These are phyloP conservation scores for Astragalus membranaceus DNA, from an alignment of 306 rosid species.

Conservation along the genomic window DNA sequence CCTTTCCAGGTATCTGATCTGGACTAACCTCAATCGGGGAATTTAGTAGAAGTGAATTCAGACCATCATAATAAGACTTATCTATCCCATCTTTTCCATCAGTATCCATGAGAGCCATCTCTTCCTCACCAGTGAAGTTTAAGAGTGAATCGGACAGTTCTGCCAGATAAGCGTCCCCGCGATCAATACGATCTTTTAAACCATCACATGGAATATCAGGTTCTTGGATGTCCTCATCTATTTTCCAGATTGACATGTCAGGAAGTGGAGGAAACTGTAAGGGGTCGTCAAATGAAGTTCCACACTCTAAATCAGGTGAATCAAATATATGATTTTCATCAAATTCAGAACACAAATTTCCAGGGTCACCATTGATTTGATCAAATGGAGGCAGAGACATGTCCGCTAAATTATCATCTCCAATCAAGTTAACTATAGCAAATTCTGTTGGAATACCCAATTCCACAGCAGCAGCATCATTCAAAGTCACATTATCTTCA, in stretches of 20 bases:
- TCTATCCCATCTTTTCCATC: conserved; percentile 64
- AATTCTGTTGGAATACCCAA: conserved; percentile 35
- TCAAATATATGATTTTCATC: conserved; percentile 44
- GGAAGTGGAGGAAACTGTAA: conserved; percentile 59
- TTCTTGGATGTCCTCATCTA: conserved; percentile 32
- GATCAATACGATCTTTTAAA: conserved; percentile 38
- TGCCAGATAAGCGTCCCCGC: conserved; percentile 59
- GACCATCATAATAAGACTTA: conserved; percentile 72
- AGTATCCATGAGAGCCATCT: conserved; percentile 50
- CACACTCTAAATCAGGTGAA: conserved; percentile 59
- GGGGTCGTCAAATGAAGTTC: conserved; percentile 53
- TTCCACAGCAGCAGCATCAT: conserved; percentile 35
- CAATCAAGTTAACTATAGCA: conserved; percentile 37
- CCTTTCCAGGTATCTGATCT: conserved; percentile 28
- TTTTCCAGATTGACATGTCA: conserved; percentile 58
- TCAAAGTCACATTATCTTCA: conserved; percentile 34
- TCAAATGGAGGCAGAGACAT: conserved; percentile 39
- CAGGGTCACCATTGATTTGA: conserved; percentile 41
- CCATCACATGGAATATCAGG: conserved; percentile 32
- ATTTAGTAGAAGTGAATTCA: conserved; percentile 70
- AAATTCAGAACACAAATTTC: conserved; percentile 48
- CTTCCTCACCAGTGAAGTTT: conserved; percentile 78
- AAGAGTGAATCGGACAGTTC: conserved; percentile 76
- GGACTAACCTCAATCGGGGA: conserved; percentile 44
- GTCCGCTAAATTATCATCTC: conserved; percentile 32